These are phyloP conservation scores for Schoenoplectus triqueter DNA, from an alignment of 202 grass and related monocot genomes.

Conservation along the genomic window DNA sequence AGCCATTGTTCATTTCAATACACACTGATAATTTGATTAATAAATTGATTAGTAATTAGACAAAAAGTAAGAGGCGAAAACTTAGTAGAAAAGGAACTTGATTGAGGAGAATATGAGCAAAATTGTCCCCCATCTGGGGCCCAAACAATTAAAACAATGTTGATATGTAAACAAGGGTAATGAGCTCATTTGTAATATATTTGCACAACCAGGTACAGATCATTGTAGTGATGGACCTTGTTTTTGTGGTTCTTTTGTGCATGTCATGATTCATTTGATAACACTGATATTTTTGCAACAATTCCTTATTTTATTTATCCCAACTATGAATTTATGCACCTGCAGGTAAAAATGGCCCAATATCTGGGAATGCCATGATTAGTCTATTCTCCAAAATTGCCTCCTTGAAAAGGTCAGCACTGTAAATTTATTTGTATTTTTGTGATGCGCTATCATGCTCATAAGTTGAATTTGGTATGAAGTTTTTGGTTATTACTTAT, in stretches of 20 bases:
- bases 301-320: conserved; percentile 33
- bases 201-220: background rate
- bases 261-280: background rate
- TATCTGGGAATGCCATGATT: conserved; percentile 87
- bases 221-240: conserved; percentile 6
- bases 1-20: background rate
- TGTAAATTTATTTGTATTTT: conserved; percentile 40
- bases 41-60: no score
- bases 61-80: background rate
- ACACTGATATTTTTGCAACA: background rate
- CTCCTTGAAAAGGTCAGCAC: conserved; percentile 80
- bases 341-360: conserved; percentile 85
- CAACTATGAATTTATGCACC: conserved; percentile 35
- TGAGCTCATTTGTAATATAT: background rate
- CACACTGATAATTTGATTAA: background rate
- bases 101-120: background rate
- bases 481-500: conserved; percentile 34
- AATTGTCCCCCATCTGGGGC: background rate
- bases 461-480: conserved; percentile 4
- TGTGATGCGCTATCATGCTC: background rate
- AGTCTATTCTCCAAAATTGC: conserved; percentile 80
- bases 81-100: background rate
- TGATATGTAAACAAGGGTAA: background rate
- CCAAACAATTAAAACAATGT: background rate
- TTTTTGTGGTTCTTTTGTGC: background rate